A percentile compares a stretch with the other conserved stretches of the same genome.
Conservation (phyloP, 2,329 filamentous ascomycete genomes). For the Xylaria sp. region DNA sequence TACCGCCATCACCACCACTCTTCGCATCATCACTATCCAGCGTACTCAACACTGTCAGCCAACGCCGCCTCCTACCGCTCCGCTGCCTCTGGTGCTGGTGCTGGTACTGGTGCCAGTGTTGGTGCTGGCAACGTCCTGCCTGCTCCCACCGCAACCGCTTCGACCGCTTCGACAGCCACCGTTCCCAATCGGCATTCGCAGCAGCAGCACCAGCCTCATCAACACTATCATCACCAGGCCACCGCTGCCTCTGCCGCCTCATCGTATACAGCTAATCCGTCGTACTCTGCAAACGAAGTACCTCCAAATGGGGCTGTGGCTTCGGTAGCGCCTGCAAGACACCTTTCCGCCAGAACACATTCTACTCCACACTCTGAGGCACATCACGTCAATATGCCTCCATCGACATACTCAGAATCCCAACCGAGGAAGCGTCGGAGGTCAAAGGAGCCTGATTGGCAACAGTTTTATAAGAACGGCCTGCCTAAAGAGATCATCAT, state of each 20-base stretch:
- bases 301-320: conserved; percentile 53
- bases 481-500: conserved; percentile 86
- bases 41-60: conserved; percentile 44
- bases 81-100: conserved; percentile 22
- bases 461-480: conserved; percentile 83
- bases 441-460: conserved; percentile 78
- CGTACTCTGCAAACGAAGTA: conserved; percentile 40
- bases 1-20: conserved; percentile 69
- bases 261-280: conserved; percentile 44
- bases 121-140: conserved; percentile 50
- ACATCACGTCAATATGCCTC: conserved; percentile 52
- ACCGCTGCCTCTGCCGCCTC: conserved; percentile 43
- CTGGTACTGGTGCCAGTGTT: conserved; percentile 20
- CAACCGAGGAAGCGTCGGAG: conserved; percentile 63
- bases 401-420: conserved; percentile 46
- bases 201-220: conserved; percentile 31
- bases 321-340: conserved; percentile 49
- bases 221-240: conserved; percentile 3
- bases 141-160: conserved; percentile 47
- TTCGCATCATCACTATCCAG: conserved; percentile 66
- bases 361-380: conserved; percentile 50
- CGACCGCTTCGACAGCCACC: conserved; percentile 52
- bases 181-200: conserved; percentile 47
- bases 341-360: conserved; percentile 49
- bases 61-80: conserved; percentile 57